Evolutionary conservation across 2,329 filamentous ascomycete species (phyloP).

Genomic region (Botryosphaeria dothidea): DNA sequence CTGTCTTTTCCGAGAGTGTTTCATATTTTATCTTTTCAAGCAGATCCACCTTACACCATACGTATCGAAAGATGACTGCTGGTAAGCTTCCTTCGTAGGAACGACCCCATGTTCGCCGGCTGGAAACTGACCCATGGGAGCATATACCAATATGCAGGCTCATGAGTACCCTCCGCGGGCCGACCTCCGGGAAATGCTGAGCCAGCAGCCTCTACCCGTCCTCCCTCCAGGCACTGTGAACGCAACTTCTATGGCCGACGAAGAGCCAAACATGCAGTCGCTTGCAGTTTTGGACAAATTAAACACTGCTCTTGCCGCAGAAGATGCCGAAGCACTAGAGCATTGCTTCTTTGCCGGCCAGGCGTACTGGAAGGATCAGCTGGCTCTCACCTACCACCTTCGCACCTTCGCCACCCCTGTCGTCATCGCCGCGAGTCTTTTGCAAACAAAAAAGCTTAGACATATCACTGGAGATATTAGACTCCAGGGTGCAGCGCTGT

Average conservation of each 20-base stretch:
- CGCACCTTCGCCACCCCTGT: background rate
- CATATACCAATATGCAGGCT: background rate
- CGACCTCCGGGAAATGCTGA: background rate
- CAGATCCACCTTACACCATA: background rate
- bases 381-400: constrained; percentile 4
- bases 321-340: background rate
- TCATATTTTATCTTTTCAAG: no score
- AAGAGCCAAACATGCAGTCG: constrained; percentile 1
- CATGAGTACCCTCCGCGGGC: background rate
- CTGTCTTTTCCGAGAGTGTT: background rate
- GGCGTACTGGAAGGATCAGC: background rate
- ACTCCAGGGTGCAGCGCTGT: background rate
- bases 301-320: background rate
- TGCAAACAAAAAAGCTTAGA: background rate
- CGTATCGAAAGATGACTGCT: background rate
- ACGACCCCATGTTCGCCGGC: background rate
- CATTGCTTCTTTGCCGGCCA: background rate
- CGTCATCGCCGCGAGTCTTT: background rate
- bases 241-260: background rate
- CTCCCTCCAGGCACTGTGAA: background rate
- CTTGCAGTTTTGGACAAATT: background rate
- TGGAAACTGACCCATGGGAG: background rate
- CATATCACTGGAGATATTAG: background rate
- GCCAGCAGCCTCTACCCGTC: background rate
- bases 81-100: background rate